Base-by-base conservation (phyloP, 805 yeast genomes). In the Sugiyamaella qingdaonensis region DNA sequence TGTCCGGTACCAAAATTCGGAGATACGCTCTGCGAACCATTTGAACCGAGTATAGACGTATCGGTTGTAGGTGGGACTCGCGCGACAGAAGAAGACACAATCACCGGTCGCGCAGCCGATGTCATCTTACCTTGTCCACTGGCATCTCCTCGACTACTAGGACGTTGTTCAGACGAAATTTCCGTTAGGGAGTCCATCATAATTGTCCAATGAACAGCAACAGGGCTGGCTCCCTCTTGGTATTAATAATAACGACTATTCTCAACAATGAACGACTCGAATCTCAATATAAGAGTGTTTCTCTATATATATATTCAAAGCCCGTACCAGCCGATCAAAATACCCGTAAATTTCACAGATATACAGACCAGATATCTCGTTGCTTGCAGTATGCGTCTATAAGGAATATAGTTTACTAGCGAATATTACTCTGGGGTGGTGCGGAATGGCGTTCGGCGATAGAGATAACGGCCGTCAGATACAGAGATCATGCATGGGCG, bases 1-100 rank as follows among this genome's bases (percentile, higher is more conserved):
- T 34, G 16, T 9, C n/a, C 37, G 8, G 3, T 34, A 14, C 37
- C 16, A 34, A 34, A 14, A 14, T 9, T 34, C 8, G 37, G 37
- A 34, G 37, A 34, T 5, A n/a, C 16, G 37, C 37, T 34, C 37
- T 34, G 8, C 4, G 37, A 34, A 13, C 5, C 16, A 9, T 5
- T n/a, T 4, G 37, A n/a, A n/a, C 16, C 37, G 16, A 34, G 39
- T 4, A 8, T 16, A 13, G 39, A 8, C 8, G 18, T n/a, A 34
- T 16, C 39, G 8, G 19, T 39, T 11, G 31, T n/a, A n/a, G 31
- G 3, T 5, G 19, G 24, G 36, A 24, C 46, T 32, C 44, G 11
- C 11, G 24, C 45, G 45, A 48, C 44, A 11, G 51, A 27, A 4
- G 51, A 48, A 10, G 51, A 48, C 7, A 48, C 51, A 39, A 48